phyloP scores from a whole-genome alignment of 2,329 filamentous ascomycete genomes.

The Botrytis pseudocinerea region DNA sequence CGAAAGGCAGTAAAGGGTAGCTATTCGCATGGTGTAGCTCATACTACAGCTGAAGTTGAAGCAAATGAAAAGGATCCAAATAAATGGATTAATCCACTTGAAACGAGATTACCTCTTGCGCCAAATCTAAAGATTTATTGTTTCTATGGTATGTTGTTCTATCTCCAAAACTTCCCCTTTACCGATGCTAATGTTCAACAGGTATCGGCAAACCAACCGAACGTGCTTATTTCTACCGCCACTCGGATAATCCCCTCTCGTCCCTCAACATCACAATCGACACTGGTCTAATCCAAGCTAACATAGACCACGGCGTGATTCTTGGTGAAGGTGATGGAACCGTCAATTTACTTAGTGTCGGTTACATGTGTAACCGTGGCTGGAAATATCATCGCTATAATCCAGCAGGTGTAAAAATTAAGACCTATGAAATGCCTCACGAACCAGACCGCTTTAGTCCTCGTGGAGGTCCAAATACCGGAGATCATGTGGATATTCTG shows the following conservation, averaged over 20 bases:
- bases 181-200: constrained; percentile 26
- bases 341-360: constrained; percentile 85
- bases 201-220: constrained; percentile 89
- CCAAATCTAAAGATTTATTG: constrained; percentile 94
- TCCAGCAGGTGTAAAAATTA: constrained; percentile 77
- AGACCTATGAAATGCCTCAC: constrained; percentile 92
- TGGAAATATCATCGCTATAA: constrained; percentile 96
- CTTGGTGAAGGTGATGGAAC: constrained; percentile 97
- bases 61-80: constrained; percentile 71
- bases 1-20: constrained; percentile 66
- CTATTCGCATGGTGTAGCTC: constrained; percentile 88
- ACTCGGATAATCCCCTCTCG: constrained; percentile 62
- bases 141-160: constrained; percentile 69
- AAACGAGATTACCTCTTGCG: constrained; percentile 81
- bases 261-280: constrained; percentile 75
- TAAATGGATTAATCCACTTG: constrained; percentile 95
- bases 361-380: constrained; percentile 96
- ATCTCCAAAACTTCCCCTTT: neutral
- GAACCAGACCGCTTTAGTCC: constrained; percentile 92
- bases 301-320: constrained; percentile 83
- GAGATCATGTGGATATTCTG: constrained; percentile 95
- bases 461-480: constrained; percentile 67
- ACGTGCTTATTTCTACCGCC: constrained; percentile 85
- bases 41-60: constrained; percentile 76
- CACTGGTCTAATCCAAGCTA: constrained; percentile 58